These are phyloP conservation scores for Kwoniella shivajii DNA, from an alignment of 1,284 basidiomycete species.

Conservation along the genomic window DNA sequence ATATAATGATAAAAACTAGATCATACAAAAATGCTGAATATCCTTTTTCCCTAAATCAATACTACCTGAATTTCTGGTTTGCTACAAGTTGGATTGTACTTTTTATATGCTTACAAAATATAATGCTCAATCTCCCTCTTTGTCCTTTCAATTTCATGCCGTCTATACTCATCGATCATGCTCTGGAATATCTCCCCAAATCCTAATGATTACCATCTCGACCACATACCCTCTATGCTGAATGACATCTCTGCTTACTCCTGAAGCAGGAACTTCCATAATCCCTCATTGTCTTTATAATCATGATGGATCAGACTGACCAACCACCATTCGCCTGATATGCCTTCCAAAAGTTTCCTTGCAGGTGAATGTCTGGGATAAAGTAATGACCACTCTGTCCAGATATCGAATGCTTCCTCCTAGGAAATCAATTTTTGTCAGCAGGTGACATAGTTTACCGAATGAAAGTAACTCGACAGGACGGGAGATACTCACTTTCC, in stretches of 20 bases:
- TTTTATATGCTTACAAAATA: constrained; percentile 4
- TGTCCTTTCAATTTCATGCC: neutral
- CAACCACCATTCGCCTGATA: constrained; percentile 80
- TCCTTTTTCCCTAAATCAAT: constrained; percentile 1
- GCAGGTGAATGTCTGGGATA: constrained; percentile 77
- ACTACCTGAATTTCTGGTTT: too few species aligned
- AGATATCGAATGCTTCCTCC: constrained; percentile 97
- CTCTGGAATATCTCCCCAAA: too few species aligned
- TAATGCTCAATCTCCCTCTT: neutral
- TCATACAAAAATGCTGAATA: constrained; percentile 10
- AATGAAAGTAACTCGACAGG: neutral
- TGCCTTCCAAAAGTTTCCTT: constrained; percentile 69
- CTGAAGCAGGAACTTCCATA: constrained; percentile 80
- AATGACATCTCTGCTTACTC: constrained; percentile 1
- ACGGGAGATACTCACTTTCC: constrained; percentile 69
- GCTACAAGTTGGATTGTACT: constrained; percentile 16
- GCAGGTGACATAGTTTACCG: neutral
- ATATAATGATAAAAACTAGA: neutral
- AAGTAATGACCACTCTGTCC: constrained; percentile 90
- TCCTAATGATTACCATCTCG: neutral
- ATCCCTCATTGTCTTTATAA: constrained; percentile 75
- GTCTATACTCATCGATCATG: too few species aligned
- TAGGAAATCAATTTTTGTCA: constrained; percentile 49
- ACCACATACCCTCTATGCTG: neutral
- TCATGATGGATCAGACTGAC: constrained; percentile 94